phyloP scores from a whole-genome alignment of 2,329 filamentous ascomycete genomes.

The Sporothrix protearum region DNA sequence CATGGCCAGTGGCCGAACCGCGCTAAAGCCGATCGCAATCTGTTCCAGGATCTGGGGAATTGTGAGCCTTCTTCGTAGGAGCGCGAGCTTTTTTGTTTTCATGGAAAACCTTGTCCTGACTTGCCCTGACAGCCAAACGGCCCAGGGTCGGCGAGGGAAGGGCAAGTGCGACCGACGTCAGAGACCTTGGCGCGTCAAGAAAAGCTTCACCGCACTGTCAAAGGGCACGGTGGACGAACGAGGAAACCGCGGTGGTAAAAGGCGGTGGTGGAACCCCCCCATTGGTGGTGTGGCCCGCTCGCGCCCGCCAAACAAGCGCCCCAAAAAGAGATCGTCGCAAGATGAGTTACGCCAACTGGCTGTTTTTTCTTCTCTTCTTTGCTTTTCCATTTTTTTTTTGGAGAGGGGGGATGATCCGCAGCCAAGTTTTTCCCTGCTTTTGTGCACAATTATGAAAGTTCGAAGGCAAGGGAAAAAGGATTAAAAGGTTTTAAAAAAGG shows the following conservation, averaged over 20 bases:
- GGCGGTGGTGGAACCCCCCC: not conserved
- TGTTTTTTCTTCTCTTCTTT: not conserved
- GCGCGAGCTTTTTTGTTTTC: not conserved
- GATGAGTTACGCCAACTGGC: constrained; percentile 13
- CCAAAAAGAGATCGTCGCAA: constrained; percentile 6
- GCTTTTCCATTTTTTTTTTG: too few species aligned
- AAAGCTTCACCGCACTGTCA: constrained; percentile 3
- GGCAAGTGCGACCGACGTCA: not conserved
- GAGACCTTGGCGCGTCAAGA: not conserved
- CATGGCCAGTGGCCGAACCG: not conserved
- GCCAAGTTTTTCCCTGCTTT: constrained; percentile 19
- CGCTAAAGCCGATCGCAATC: constrained; percentile 19
- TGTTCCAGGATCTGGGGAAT: constrained; percentile 12
- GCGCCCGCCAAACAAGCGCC: not conserved
- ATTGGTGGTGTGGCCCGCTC: constrained; percentile 5
- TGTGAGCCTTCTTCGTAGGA: not conserved
- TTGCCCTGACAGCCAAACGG: not conserved
- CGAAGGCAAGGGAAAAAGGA: not conserved
- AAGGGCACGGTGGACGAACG: not conserved
- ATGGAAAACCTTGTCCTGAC: not conserved
- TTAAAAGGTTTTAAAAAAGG: not conserved
- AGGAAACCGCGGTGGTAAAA: not conserved
- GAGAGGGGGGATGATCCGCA: not conserved
- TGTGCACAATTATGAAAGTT: not conserved
- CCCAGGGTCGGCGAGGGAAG: not conserved